Conservation (phyloP, 441 rosid genomes). For the Eutrema salsugineum region DNA sequence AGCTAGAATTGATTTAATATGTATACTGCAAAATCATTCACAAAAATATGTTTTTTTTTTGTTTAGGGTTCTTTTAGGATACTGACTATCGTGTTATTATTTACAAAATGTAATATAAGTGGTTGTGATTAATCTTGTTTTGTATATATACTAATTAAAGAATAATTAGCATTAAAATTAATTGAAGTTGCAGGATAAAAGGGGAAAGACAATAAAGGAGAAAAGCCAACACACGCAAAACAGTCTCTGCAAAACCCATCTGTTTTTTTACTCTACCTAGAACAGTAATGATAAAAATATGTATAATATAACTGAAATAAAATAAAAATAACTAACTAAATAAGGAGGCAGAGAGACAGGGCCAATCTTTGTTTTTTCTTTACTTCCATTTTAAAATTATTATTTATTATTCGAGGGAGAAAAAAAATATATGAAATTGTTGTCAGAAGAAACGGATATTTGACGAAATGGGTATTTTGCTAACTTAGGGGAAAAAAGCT, state of each 20-base stretch:
- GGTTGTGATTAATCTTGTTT: background rate
- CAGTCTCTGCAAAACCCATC: conserved; percentile 30
- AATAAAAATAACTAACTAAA: conserved; percentile 5
- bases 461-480: conserved; percentile 23
- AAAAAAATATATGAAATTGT: background rate
- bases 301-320: background rate
- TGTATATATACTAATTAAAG: background rate
- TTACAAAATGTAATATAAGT: too few species aligned
- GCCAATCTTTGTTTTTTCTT: conserved; percentile 25
- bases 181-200: conserved; percentile 14
- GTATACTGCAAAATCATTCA: background rate
- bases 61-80: background rate
- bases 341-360: conserved; percentile 19
- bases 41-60: background rate
- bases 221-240: conserved; percentile 33
- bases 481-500: background rate
- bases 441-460: conserved; percentile 28
- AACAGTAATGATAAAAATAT: conserved; percentile 17
- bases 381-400: background rate
- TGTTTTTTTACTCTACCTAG: conserved; percentile 28
- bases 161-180: background rate
- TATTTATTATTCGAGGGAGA: background rate
- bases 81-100: background rate
- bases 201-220: conserved; percentile 31
- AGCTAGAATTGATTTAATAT: background rate